These are phyloP conservation scores for Claviceps africana DNA, from an alignment of 2,329 filamentous ascomycete genomes.

Conservation along the genomic window DNA sequence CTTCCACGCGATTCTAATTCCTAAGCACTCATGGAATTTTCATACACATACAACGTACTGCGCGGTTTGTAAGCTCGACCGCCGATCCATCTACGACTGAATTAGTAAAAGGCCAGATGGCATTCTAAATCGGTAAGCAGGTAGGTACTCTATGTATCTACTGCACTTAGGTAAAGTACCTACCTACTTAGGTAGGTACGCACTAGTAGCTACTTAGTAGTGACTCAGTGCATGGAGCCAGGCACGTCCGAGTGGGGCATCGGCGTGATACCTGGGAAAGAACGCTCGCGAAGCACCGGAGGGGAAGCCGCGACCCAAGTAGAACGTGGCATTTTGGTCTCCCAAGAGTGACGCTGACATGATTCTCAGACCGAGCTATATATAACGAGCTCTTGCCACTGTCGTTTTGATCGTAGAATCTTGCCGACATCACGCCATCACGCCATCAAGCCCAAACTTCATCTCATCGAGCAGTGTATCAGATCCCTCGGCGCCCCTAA, in stretches of 20 bases:
- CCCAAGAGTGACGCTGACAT: not conserved
- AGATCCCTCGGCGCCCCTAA: not conserved
- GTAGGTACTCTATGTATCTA: no score
- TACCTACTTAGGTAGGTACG: no score
- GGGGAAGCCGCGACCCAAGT: not conserved
- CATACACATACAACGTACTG: no score
- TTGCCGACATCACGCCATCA: not conserved
- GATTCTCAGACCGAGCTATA: not conserved
- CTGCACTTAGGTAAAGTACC: no score
- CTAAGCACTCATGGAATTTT: not conserved
- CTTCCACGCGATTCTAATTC: conserved; percentile 4
- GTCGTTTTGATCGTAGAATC: not conserved
- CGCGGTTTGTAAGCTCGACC: not conserved
- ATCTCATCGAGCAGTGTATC: not conserved
- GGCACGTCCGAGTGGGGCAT: not conserved
- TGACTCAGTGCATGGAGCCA: not conserved
- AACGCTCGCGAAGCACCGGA: not conserved
- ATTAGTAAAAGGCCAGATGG: not conserved
- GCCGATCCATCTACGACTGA: not conserved
- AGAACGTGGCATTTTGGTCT: not conserved
- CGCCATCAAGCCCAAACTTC: not conserved
- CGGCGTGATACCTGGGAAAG: not conserved
- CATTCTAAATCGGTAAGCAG: not conserved
- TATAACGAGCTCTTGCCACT: conserved; percentile 1
- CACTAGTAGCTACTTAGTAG: no score